Percentiles rank a stretch among this genome's conserved stretches.
phyloP scores from a whole-genome alignment of 176 grass and related monocot genomes.

The Alopecurus myosuroides region DNA sequence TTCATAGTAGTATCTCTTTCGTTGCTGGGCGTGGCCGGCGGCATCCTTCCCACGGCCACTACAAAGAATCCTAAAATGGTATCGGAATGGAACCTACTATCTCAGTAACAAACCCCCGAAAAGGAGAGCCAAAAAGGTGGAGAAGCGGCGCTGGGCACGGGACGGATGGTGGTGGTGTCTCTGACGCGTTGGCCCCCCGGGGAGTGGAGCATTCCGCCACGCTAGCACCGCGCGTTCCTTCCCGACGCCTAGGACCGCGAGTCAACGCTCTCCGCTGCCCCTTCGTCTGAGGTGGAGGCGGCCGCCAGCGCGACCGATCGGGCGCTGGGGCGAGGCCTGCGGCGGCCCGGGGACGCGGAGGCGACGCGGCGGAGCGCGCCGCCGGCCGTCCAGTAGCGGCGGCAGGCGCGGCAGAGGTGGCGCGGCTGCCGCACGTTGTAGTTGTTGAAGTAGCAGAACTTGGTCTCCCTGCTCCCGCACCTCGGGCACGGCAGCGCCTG shows the following conservation, averaged over 20 bases:
- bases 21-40: conserved; percentile 34
- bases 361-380: conserved; percentile 84
- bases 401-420: conserved; percentile 94
- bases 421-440: conserved; percentile 99
- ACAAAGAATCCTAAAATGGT: conserved; percentile 52
- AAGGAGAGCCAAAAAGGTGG: conserved; percentile 9
- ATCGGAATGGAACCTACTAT: conserved; percentile 25
- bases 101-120: neutral
- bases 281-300: conserved; percentile 42
- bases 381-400: conserved; percentile 95
- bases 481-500: conserved; percentile 66
- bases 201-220: neutral
- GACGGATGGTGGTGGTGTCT: neutral
- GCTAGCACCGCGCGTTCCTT: neutral
- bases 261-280: conserved; percentile 33
- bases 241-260: conserved; percentile 9
- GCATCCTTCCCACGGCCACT: conserved; percentile 31
- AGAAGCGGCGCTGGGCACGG: neutral
- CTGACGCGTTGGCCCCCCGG: conserved; percentile 7
- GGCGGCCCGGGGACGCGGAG: conserved; percentile 57
- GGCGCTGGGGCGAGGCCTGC: conserved; percentile 46
- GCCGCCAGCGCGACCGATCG: conserved; percentile 55
- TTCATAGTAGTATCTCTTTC: neutral
- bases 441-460: conserved; percentile 99
- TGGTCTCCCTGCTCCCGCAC: conserved; percentile 93